Evolutionary conservation across 805 yeast genomes (phyloP).

Genomic region (Torulaspora indica): DNA sequence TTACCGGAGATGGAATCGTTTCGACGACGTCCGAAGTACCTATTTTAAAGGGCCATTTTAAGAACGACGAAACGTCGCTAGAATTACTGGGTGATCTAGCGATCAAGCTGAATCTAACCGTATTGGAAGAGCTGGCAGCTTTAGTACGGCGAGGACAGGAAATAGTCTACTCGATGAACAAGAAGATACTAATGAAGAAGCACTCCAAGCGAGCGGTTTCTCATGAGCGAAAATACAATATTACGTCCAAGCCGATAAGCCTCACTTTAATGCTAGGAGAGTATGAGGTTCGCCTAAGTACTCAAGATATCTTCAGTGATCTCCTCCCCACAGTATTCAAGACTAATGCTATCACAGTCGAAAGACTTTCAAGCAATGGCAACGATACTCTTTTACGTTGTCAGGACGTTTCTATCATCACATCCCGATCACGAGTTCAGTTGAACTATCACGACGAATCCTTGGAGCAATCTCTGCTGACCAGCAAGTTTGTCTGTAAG

Average conservation of each 20-base stretch:
- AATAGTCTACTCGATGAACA: background rate
- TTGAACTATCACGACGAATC: constrained; percentile 11
- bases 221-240: constrained; percentile 1
- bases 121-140: background rate
- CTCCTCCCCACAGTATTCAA: constrained; percentile 7
- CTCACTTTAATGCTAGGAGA: constrained; percentile 4
- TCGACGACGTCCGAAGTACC: constrained; percentile 5
- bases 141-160: constrained; percentile 5
- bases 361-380: background rate
- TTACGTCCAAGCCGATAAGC: constrained; percentile 5
- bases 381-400: constrained; percentile 1
- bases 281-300: constrained; percentile 2
- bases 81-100: background rate
- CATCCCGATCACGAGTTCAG: constrained; percentile 13
- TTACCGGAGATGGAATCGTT: constrained; percentile 6
- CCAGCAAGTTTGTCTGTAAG: constrained; percentile 9
- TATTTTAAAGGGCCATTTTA: constrained; percentile 8
- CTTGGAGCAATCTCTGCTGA: constrained; percentile 9
- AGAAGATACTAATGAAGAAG: background rate
- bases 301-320: constrained; percentile 6
- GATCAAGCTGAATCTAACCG: constrained; percentile 1
- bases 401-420: constrained; percentile 3
- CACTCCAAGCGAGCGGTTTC: background rate
- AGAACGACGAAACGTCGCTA: constrained; percentile 1
- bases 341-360: constrained; percentile 7